Percentiles rank a stretch among this genome's conserved stretches.
Evolutionary conservation across 2,329 filamentous ascomycete genomes (phyloP).

Genomic region (Neoscytalidium dimidiatum): DNA sequence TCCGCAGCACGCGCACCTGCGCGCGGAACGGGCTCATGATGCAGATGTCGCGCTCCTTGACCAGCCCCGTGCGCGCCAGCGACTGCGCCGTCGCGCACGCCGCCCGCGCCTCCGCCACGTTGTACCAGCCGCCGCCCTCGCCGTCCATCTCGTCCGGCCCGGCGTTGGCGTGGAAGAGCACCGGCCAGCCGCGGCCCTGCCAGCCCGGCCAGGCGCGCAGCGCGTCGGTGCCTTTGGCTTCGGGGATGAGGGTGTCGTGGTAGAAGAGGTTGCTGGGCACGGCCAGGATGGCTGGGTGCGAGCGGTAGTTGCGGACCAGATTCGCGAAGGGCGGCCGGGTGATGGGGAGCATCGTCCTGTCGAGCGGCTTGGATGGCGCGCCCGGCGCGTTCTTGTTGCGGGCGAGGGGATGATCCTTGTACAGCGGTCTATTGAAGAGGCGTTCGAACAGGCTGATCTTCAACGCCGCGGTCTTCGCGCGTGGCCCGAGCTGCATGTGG

Average conservation of each 20-base stretch:
- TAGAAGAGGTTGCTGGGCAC: constrained; percentile 47
- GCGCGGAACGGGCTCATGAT: constrained; percentile 50
- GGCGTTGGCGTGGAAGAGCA: constrained; percentile 44
- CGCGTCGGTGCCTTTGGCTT: constrained; percentile 33
- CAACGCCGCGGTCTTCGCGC: constrained; percentile 37
- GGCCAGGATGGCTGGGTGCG: constrained; percentile 47
- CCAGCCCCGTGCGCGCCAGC: constrained; percentile 28
- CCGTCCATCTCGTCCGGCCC: constrained; percentile 44
- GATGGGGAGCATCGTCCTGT: constrained; percentile 40
- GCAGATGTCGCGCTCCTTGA: constrained; percentile 40
- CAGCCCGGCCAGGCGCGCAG: constrained; percentile 38
- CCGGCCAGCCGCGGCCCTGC: constrained; percentile 42
- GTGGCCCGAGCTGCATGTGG: constrained; percentile 47
- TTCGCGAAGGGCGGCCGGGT: constrained; percentile 47
- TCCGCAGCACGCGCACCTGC: constrained; percentile 45
- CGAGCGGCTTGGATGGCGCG: constrained; percentile 30
- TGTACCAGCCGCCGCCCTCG: constrained; percentile 44
- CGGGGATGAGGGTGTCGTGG: constrained; percentile 46
- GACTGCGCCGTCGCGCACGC: constrained; percentile 32
- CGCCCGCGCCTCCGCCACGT: constrained; percentile 31
- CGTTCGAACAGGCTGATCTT: constrained; percentile 46
- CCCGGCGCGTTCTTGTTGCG: constrained; percentile 33
- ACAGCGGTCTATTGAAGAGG: constrained; percentile 40
- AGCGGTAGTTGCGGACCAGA: constrained; percentile 49
- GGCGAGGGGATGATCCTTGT: constrained; percentile 43